Base-by-base conservation (phyloP, 257 asterid genomes). In the Fraxinus quadrangulata region DNA sequence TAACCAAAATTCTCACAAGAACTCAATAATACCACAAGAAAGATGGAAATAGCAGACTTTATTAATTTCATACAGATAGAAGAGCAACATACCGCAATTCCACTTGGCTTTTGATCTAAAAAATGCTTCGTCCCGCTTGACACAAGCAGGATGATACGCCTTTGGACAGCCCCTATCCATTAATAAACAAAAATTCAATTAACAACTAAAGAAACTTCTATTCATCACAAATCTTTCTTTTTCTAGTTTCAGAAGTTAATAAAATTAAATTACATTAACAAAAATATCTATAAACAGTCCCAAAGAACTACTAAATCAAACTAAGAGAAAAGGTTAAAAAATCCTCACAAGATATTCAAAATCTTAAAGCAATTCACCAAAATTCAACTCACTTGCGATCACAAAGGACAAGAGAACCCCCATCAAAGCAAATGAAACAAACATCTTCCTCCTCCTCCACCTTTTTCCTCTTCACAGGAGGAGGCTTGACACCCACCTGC, bases 401-500 rank as follows among this genome's bases (percentile, higher is more conserved):
- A 75, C 99, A 95, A 45, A 95, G 92, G 19, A 95, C 97, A 9
- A 95, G 90, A 6, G 94, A 86, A 59, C 99, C 99, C 17, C 99
- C 99, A 76, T 95, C 99, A 19, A 93, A 95, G 89, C 99, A 95
- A 40, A 95, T 93, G 77, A 95, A 95, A 89, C 99, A 95, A 31
- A 95, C 97, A 71, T 95, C 99, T 63, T 91, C 98, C 45, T 21
- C 67, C 33, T 61, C 89, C 72, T 81, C 92, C 63, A 34, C 63
- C 68, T 80, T 87, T 59, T 80, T 81, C 75, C 85, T 79, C 84
- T 89, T 89, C 17, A 83, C 86, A 12, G 88, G 91, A 66, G 87
- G 97, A 45, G 85, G 86, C 63, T 76, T 85, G 67, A 80, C 76
- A 49, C 31, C 76, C 23, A 67, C 4, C 75, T 75, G 88, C 47